Evolutionary conservation across 2,329 filamentous ascomycete genomes (phyloP), one percentile per base, ranked within the genome.

Genomic region (Exophiala phaeomuriformis): DNA sequence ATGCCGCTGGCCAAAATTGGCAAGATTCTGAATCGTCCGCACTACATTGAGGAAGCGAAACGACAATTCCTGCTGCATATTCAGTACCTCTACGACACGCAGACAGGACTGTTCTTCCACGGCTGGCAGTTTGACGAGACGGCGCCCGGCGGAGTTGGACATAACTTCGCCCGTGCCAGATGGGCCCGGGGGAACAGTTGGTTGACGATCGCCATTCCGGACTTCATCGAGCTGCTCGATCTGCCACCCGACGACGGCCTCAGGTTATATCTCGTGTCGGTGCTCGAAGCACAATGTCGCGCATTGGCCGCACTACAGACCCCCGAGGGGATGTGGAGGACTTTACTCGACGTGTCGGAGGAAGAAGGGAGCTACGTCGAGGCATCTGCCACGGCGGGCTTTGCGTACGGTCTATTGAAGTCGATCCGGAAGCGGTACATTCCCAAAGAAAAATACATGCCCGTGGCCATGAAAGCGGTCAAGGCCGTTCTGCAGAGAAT

Each of bases 161-260:
- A 81, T 61, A 80, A 81, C 60, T 81, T 80, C 60, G 78, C 77
- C 2, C 62, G 71, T 47, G 78, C 77, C 5, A 68, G 76, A 35
- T 81, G 78, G 78, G 78, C 77, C 8, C 67, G 78, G n/a, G 78
- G 78, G 0, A 73, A 73, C 52, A 71, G 67, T 49, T 91, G 87
- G 87, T 66, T 91, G 44, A 90, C 86, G 0, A 90, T 91, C 56
- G 86, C 82, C n/a, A 86, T 90, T 49, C 86, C 86, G 0, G 87
- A 91, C 64, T 86, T 90, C 61, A 76, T 91, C 52, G 87, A 90
- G 66, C 67, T 91, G 47, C 71, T 90, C 37, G 78, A 84, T 37
- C 70, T 60, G 5, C 33, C 55, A 5, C 67, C 73, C 2, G 69
- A 68, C 2, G 85, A 89, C 61, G 78, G 84, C 0, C 72, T 89